Conservation (phyloP, 768 basidiomycete genomes). For the Russula compacta region DNA sequence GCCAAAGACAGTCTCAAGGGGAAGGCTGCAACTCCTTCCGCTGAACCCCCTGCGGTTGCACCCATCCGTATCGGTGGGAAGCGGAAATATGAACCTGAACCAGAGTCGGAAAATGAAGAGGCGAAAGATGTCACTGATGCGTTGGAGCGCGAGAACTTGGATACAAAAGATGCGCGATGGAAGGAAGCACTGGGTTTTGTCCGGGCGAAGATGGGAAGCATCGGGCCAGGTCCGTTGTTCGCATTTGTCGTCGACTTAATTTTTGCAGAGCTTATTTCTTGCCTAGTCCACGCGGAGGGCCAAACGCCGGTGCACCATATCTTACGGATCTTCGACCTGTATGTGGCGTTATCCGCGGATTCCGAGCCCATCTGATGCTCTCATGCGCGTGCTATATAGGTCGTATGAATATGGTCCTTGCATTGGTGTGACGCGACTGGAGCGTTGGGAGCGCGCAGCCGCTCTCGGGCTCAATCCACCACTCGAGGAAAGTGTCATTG, state of each 20-base stretch:
- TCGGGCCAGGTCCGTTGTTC: conserved; percentile 17
- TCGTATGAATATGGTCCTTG: conserved; percentile 77
- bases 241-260: background rate
- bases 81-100: conserved; percentile 10
- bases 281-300: conserved; percentile 53
- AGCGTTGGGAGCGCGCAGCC: conserved; percentile 82
- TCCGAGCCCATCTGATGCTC: background rate
- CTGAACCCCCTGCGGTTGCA: background rate
- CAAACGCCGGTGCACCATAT: conserved; percentile 62
- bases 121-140: background rate
- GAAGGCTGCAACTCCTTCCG: background rate
- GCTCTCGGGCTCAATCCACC: conserved; percentile 76
- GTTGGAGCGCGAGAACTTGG: conserved; percentile 6
- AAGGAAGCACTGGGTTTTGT: conserved; percentile 16
- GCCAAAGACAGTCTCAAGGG: conserved; percentile 15
- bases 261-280: background rate
- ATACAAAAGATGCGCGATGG: conserved; percentile 16
- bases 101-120: background rate
- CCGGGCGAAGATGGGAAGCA: conserved; percentile 19
- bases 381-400: conserved; percentile 30
- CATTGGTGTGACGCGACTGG: conserved; percentile 66
- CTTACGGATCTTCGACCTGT: conserved; percentile 75
- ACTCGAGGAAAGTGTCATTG: conserved; percentile 43
- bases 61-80: conserved; percentile 14
- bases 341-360: conserved; percentile 21